Base-by-base conservation (phyloP, 2,329 filamentous ascomycete genomes). In the Ceratocystis harringtonii region DNA sequence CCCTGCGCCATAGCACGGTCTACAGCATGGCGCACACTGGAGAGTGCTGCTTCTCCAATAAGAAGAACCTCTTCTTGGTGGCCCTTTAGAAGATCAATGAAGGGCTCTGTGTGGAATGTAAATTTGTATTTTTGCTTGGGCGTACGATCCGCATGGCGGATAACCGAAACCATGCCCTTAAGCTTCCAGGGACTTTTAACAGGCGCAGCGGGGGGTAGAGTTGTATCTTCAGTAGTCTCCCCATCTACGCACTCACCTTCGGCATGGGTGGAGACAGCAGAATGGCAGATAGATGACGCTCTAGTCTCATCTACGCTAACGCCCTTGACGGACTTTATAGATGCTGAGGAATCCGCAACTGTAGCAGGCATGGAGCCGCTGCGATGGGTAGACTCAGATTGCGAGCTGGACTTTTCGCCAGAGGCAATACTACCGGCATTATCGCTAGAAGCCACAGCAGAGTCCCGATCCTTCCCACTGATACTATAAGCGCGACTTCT, bases 81-180 rank as follows among this genome's bases (percentile, higher is more conserved):
- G 0, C 94, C 94, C 73, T 92, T 95, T 52, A 99, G 82, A 3
- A 99, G 80, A 69, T 95, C 89, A 69, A 99, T 92, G 72, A 99
- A 99, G 0, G 94, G 94, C 68, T 92, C 90, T 0, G 91, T 95
- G 72, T 99, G 94, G 71, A 99, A 97, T 0, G 94, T 99, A 72
- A 97, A 99, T 74, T 99, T 99, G 80, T 96, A 96, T 74, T 99
- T 99, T 72, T 99, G 94, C 76, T 99, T 99, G 1, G 94, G 94
- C 1, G 94, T 99, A 66, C 94, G 87, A 76, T 99, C 94, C 2
- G 95, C 95, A 75, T 99, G 94, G 32, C 94, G 85, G 69, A 99
- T 91, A 17, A 99, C 94, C 1, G 92, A 92, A 0, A 99, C 92
- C 76, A 99, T 92, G 12, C 94, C 94, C 76, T 99, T 99, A 63